Evolutionary conservation across 345 rosid species (phyloP).

Genomic region (Populus nigra): DNA sequence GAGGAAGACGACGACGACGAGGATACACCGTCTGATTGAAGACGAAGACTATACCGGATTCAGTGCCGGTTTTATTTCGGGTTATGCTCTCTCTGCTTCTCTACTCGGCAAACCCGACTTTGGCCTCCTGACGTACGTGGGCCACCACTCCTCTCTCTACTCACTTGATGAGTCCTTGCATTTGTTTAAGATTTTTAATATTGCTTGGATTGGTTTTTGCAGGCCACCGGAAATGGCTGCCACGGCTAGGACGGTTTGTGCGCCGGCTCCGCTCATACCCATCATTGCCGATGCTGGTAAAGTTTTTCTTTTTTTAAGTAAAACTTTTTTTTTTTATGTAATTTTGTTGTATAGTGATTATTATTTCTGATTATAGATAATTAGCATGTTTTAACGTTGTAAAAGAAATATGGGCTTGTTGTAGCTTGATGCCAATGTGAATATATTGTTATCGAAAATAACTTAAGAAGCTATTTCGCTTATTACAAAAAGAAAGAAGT

Average conservation of each 20-base stretch:
- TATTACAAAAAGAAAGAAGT: no score
- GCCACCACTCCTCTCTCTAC: neutral
- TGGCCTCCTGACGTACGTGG: conserved; percentile 45
- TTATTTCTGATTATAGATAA: no score
- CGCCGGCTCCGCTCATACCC: conserved; percentile 40
- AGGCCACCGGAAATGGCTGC: conserved; percentile 56
- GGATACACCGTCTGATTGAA: conserved; percentile 49
- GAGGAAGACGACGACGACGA: conserved; percentile 10
- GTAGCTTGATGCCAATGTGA: no score
- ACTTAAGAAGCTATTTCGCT: no score
- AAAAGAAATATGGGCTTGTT: no score
- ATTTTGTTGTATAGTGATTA: neutral
- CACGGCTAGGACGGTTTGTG: conserved; percentile 42
- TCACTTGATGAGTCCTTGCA: no score
- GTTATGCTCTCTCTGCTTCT: conserved; percentile 51
- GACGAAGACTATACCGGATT: conserved; percentile 50
- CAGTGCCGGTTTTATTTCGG: conserved; percentile 48
- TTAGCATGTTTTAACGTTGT: no score
- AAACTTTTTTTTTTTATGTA: neutral
- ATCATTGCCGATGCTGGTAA: conserved; percentile 46
- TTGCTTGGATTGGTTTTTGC: neutral
- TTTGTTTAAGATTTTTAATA: neutral
- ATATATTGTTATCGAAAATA: no score
- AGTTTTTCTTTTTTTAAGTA: neutral
- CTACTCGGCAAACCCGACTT: conserved; percentile 52